Evolutionary conservation across 768 basidiomycete genomes (phyloP).

Genomic region (Amanita fuliginea): DNA sequence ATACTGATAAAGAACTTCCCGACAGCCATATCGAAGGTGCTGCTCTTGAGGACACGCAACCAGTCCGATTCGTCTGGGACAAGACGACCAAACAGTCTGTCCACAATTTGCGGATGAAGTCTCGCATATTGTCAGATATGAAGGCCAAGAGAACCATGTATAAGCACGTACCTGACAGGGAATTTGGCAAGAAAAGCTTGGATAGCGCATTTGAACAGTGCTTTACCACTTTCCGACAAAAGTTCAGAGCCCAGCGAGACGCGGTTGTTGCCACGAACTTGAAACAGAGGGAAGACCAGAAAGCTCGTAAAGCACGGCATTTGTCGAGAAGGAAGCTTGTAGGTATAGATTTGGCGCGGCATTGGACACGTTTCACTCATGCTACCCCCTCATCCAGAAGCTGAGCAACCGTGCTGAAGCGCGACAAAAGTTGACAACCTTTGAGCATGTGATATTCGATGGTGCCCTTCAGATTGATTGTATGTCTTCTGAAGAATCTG

Average conservation of each 20-base stretch:
- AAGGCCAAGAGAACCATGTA: slow-evolving; percentile 45
- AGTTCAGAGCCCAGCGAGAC: slow-evolving; percentile 53
- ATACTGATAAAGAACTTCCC: slow-evolving; percentile 47
- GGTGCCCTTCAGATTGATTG: slow-evolving; percentile 63
- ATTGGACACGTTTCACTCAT: slow-evolving; percentile 7
- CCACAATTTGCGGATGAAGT: slow-evolving; percentile 66
- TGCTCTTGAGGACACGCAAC: slow-evolving; percentile 30
- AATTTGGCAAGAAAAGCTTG: slow-evolving; percentile 51
- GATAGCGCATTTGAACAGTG: slow-evolving; percentile 61
- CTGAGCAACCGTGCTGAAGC: slow-evolving; percentile 52
- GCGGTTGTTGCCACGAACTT: slow-evolving; percentile 26
- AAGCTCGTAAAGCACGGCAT: slow-evolving; percentile 52
- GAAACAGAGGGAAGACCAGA: slow-evolving; percentile 47
- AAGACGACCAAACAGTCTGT: slow-evolving; percentile 67
- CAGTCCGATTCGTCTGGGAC: slow-evolving; percentile 71
- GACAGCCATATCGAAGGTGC: slow-evolving; percentile 49
- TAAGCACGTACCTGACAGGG: slow-evolving; percentile 51
- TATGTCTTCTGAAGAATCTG: slow-evolving; percentile 77
- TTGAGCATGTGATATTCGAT: slow-evolving; percentile 58
- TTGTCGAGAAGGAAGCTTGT: slow-evolving; percentile 53
- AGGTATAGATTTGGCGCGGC: slow-evolving; percentile 16
- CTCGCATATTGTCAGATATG: slow-evolving; percentile 48
- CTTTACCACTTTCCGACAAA: slow-evolving; percentile 58
- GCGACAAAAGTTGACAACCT: slow-evolving; percentile 38
- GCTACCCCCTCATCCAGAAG: slow-evolving; percentile 34